These are phyloP conservation scores for Ceratocystis cubensis DNA, from an alignment of 2,329 filamentous ascomycete species.

Conservation along the genomic window DNA sequence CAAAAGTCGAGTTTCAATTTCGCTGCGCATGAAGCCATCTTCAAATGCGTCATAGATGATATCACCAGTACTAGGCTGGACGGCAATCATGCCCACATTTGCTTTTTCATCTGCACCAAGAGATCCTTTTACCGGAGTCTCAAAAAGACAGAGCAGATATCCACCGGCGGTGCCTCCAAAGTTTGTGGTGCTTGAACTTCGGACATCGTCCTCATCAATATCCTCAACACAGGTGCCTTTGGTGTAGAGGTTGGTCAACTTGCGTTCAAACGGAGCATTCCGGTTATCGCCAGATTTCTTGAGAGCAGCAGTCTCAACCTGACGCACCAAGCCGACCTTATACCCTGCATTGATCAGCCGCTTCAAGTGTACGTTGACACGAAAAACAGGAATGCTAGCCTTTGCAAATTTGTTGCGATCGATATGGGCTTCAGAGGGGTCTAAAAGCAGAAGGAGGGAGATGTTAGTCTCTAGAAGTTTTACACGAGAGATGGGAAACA, in stretches of 20 bases:
- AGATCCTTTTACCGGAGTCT: slow-evolving; percentile 60
- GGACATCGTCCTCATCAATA: slow-evolving; percentile 46
- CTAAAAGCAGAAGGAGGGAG: slow-evolving; percentile 29
- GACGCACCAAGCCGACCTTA: slow-evolving; percentile 90
- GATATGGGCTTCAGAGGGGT: slow-evolving; percentile 82
- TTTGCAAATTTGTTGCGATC: slow-evolving; percentile 67
- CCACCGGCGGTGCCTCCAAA: slow-evolving; percentile 48
- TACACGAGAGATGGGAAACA: neutral
- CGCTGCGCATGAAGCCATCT: slow-evolving; percentile 92
- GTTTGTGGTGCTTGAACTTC: slow-evolving; percentile 46
- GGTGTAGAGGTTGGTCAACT: slow-evolving; percentile 92
- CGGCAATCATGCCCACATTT: slow-evolving; percentile 78
- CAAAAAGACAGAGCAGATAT: slow-evolving; percentile 88
- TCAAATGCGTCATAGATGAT: slow-evolving; percentile 94
- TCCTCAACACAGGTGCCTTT: slow-evolving; percentile 98
- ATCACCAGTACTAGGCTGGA: slow-evolving; percentile 90
- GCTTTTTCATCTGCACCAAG: slow-evolving; percentile 88
- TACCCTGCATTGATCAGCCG: slow-evolving; percentile 81
- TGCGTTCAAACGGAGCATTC: slow-evolving; percentile 80
- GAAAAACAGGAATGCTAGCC: slow-evolving; percentile 86
- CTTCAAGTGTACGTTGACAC: slow-evolving; percentile 86
- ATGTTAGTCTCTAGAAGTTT: slow-evolving; percentile 9
- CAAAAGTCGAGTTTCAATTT: slow-evolving; percentile 87
- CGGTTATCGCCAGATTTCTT: slow-evolving; percentile 93
- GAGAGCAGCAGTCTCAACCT: slow-evolving; percentile 86